Conservation (phyloP, 805 yeast genomes). For the Metschnikowia sp. region DNA sequence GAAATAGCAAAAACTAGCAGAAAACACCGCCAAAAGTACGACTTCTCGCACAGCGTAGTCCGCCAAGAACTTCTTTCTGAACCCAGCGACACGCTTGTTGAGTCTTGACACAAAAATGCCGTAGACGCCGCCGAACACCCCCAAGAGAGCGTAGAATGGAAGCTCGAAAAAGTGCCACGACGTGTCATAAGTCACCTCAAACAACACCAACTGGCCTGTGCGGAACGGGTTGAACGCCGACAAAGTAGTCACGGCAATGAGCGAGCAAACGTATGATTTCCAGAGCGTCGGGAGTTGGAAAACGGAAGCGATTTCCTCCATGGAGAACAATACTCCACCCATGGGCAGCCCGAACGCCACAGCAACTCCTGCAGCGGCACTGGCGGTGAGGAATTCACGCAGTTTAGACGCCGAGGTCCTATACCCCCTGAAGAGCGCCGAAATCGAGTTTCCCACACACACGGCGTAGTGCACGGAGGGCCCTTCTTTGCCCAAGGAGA, state of each 20-base stretch:
- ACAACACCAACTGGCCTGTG: constrained; percentile 90
- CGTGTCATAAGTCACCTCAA: constrained; percentile 83
- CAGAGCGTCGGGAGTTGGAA: constrained; percentile 79
- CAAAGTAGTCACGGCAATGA: constrained; percentile 79
- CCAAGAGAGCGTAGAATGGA: constrained; percentile 73
- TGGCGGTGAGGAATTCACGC: constrained; percentile 74
- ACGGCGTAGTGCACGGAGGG: constrained; percentile 98
- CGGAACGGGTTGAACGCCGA: constrained; percentile 86
- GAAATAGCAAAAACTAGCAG: constrained; percentile 77
- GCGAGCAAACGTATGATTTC: constrained; percentile 88
- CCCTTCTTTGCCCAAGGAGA: constrained; percentile 96
- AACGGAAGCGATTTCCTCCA: constrained; percentile 82
- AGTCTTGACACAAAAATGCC: constrained; percentile 75
- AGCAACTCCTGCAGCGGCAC: constrained; percentile 97
- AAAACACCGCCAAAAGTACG: constrained; percentile 56
- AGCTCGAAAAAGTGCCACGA: constrained; percentile 86
- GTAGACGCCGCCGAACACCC: constrained; percentile 87
- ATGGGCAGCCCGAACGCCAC: constrained; percentile 97
- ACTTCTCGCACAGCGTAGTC: constrained; percentile 69
- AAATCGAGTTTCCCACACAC: constrained; percentile 84
- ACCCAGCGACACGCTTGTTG: constrained; percentile 72
- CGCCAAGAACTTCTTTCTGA: constrained; percentile 67
- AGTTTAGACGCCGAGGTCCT: constrained; percentile 43
- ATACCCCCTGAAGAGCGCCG: constrained; percentile 49
- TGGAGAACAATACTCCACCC: constrained; percentile 90